These are phyloP conservation scores for Venustampulla echinocandica DNA, from an alignment of 495 filamentous ascomycete species.

Conservation along the genomic window DNA sequence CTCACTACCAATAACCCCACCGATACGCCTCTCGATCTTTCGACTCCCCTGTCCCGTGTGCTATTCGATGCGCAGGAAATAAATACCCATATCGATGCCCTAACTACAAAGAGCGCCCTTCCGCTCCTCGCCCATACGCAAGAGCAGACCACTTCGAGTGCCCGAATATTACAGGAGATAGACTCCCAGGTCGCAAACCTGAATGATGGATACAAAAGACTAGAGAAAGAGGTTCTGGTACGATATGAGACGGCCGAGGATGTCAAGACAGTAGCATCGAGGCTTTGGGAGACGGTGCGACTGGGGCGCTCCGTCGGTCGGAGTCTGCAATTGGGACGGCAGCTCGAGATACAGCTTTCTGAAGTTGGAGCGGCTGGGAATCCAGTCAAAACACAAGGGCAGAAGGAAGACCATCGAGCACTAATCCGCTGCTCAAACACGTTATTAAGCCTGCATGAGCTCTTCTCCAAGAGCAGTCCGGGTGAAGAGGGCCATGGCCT, in stretches of 20 bases:
- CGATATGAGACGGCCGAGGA: constrained; percentile 76
- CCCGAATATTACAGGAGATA: constrained; percentile 59
- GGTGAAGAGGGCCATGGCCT: constrained; percentile 72
- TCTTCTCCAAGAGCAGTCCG: constrained; percentile 53
- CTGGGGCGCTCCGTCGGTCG: constrained; percentile 67
- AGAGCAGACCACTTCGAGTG: constrained; percentile 57
- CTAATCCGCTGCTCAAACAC: constrained; percentile 73
- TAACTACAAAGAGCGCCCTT: constrained; percentile 77
- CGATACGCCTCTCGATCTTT: constrained; percentile 84
- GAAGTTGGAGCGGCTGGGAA: constrained; percentile 46
- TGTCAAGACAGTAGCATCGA: constrained; percentile 59
- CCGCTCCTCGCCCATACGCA: constrained; percentile 75
- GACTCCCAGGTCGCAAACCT: constrained; percentile 68
- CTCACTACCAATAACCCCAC: constrained; percentile 83
- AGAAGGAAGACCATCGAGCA: constrained; percentile 65
- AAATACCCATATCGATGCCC: constrained; percentile 84
- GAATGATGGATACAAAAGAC: constrained; percentile 71
- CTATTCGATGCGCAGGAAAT: constrained; percentile 97
- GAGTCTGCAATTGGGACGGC: constrained; percentile 69
- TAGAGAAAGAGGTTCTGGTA: constrained; percentile 73
- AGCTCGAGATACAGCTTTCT: constrained; percentile 73
- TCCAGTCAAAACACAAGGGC: constrained; percentile 20
- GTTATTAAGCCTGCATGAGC: constrained; percentile 58
- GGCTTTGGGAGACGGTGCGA: constrained; percentile 70
- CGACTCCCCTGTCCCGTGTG: constrained; percentile 86